A percentile compares a stretch with the other conserved stretches of the same genome.
These are phyloP conservation scores for Calonectria henricotiae DNA, from an alignment of 2,329 filamentous ascomycete species.

Conservation along the genomic window DNA sequence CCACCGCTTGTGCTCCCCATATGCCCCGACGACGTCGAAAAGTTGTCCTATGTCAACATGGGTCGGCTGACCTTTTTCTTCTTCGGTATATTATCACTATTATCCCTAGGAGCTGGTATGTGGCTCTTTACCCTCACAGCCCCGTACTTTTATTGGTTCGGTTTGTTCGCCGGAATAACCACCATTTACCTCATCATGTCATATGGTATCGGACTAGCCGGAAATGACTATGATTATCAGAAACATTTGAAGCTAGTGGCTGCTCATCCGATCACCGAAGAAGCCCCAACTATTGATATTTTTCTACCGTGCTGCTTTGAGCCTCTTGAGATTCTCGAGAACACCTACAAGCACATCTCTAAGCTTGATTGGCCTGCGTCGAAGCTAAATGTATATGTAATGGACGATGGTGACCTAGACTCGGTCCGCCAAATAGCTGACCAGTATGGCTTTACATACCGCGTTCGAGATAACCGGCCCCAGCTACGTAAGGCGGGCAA, in stretches of 20 bases:
- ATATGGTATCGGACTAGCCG: not conserved
- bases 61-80: not conserved
- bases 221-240: not conserved
- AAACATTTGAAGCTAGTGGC: not conserved
- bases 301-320: conserved; percentile 13
- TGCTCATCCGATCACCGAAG: conserved; percentile 1
- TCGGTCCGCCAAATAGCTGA: not conserved
- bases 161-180: not conserved
- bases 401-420: conserved; percentile 8
- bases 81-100: conserved; percentile 3
- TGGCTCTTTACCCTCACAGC: conserved; percentile 13
- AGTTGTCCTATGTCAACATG: not conserved
- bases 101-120: not conserved
- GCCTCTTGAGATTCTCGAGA: conserved; percentile 16
- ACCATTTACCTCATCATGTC: conserved; percentile 4
- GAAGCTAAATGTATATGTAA: conserved; percentile 3
- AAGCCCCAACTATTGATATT: conserved; percentile 1
- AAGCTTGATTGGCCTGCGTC: conserved; percentile 8
- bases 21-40: conserved; percentile 2
- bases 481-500: conserved; percentile 10
- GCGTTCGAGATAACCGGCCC: not conserved
- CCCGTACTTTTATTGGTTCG: conserved; percentile 1
- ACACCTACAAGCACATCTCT: conserved; percentile 8
- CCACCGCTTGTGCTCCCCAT: not conserved
- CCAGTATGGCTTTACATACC: not conserved